Conservation (phyloP, 108 stramenopile genomes). For the Pseudonitzschia multistriata region DNA sequence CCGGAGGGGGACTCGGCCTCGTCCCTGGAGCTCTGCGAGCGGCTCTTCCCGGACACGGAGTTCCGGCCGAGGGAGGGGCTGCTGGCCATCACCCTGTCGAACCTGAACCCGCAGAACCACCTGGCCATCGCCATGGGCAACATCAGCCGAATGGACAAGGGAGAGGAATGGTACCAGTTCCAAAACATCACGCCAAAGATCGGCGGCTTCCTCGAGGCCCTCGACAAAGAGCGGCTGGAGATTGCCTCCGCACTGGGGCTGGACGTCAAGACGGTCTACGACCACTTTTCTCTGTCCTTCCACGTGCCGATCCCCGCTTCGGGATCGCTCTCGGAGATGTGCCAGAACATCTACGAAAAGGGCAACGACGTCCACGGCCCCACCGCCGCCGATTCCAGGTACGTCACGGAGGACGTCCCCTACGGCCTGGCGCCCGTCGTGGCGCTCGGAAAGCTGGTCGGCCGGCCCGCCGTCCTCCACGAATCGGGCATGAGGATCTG, state of each 20-base stretch:
- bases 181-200: constrained; percentile 59
- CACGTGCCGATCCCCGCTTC: constrained; percentile 49
- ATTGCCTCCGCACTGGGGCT: constrained; percentile 52
- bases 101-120: constrained; percentile 73
- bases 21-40: constrained; percentile 27
- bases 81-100: constrained; percentile 62
- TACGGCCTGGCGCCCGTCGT: constrained; percentile 56
- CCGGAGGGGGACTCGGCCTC: constrained; percentile 22
- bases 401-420: constrained; percentile 71
- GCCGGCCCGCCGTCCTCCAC: constrained; percentile 54
- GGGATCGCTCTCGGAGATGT: constrained; percentile 65
- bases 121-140: constrained; percentile 64
- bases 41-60: constrained; percentile 39
- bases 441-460: constrained; percentile 45
- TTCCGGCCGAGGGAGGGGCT: constrained; percentile 53
- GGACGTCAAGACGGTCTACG: constrained; percentile 54
- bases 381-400: constrained; percentile 42
- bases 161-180: constrained; percentile 66
- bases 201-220: constrained; percentile 54
- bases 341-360: constrained; percentile 55
- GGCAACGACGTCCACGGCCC: constrained; percentile 68
- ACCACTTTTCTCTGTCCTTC: constrained; percentile 63
- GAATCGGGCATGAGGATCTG: constrained; percentile 54
- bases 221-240: constrained; percentile 58
- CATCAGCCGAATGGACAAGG: constrained; percentile 69